Percentiles rank a stretch among this genome's conserved stretches.
Evolutionary conservation across 164 flowering plant genomes (phyloP).

Genomic region (Macadamia tetraphylla): DNA sequence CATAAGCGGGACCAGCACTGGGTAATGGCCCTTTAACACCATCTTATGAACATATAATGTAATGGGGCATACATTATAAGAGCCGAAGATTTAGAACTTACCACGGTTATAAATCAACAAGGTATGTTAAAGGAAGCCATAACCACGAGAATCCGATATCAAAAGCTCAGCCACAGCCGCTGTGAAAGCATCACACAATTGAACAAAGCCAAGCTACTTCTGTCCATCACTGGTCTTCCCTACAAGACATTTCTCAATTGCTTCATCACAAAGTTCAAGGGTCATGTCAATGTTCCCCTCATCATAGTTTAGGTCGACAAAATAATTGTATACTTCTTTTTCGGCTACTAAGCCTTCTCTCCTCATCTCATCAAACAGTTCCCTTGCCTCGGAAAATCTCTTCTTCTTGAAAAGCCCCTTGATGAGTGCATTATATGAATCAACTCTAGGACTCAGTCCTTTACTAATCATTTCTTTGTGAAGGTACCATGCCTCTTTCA

Average conservation of each 20-base stretch:
- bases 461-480: conserved; percentile 23
- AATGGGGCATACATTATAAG: too few species aligned
- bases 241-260: conserved; percentile 22
- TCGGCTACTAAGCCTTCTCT: conserved; percentile 19
- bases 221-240: conserved; percentile 11
- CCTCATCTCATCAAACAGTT: conserved; percentile 29
- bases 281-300: conserved; percentile 23
- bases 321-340: conserved; percentile 18
- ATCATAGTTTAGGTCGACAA: conserved; percentile 24
- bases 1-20: too few species aligned
- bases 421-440: conserved; percentile 32
- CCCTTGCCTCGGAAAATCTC: conserved; percentile 23
- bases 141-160: too few species aligned
- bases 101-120: too few species aligned
- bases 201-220: neutral
- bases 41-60: too few species aligned
- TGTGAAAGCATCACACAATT: conserved; percentile 3
- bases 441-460: conserved; percentile 24
- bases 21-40: too few species aligned
- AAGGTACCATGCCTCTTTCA: conserved; percentile 30
- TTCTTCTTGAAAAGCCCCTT: conserved; percentile 26
- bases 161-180: neutral
- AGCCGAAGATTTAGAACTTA: too few species aligned
- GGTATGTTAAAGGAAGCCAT: too few species aligned
- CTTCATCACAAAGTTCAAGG: conserved; percentile 35